These are phyloP conservation scores for Panicum hallii DNA, from an alignment of 202 grass and related monocot genomes.

Conservation along the genomic window DNA sequence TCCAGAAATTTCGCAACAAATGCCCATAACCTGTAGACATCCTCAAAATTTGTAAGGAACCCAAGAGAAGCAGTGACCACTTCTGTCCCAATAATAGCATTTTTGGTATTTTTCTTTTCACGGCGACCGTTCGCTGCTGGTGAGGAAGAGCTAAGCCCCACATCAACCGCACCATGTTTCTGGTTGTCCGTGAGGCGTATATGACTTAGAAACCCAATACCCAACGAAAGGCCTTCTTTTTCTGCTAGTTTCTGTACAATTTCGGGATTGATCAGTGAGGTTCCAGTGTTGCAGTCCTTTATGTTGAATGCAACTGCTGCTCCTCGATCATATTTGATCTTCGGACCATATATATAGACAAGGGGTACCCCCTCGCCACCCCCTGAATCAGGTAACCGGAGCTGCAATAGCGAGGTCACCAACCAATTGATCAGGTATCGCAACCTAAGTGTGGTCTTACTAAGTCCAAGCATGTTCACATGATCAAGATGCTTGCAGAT, in stretches of 20 bases:
- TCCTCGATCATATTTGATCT: constrained; percentile 99
- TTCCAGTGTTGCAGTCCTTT: constrained; percentile 69
- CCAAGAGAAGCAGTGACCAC: constrained; percentile 96
- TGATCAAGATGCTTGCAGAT: constrained; percentile 93
- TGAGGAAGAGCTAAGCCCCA: constrained; percentile 63
- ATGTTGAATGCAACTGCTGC: constrained; percentile 98
- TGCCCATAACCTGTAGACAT: constrained; percentile 94
- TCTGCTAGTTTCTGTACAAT: constrained; percentile 88
- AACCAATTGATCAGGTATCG: constrained; percentile 97
- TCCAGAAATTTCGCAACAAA: constrained; percentile 96
- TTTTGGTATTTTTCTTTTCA: constrained; percentile 70
- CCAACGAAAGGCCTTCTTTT: constrained; percentile 85
- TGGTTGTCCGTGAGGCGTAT: constrained; percentile 73
- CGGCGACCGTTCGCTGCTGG: constrained; percentile 57
- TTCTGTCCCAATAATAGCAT: constrained; percentile 67
- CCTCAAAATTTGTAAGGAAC: constrained; percentile 96
- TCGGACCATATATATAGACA: constrained; percentile 94
- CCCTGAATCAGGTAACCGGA: constrained; percentile 78
- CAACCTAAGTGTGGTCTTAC: constrained; percentile 88
- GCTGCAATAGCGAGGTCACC: constrained; percentile 89
- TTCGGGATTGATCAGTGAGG: constrained; percentile 74
- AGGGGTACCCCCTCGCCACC: constrained; percentile 65
- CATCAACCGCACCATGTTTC: constrained; percentile 64
- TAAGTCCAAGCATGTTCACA: constrained; percentile 94
- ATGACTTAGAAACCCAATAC: constrained; percentile 89